A percentile compares a stretch with the other conserved stretches of the same genome.
Evolutionary conservation across 192 early-diverging fungal genomes (phyloP).

Genomic region (Rhizophagus sp.): DNA sequence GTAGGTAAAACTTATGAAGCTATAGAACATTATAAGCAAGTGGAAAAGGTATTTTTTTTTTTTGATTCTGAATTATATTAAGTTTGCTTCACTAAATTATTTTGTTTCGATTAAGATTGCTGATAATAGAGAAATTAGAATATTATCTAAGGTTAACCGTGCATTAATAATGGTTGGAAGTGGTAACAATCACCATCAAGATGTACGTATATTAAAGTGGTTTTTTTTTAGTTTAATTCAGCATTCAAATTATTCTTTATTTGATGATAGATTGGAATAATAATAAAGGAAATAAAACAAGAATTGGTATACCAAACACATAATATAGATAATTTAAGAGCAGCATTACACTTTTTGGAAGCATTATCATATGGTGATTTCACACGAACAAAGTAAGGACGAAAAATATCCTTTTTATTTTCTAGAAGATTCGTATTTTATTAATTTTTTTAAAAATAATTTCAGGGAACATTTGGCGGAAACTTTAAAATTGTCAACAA

Average conservation of each 20-base stretch:
- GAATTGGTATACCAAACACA: slow-evolving; percentile 32
- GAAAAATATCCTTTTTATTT: not conserved
- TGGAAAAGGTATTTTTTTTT: slow-evolving; percentile 18
- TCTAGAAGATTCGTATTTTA: not conserved
- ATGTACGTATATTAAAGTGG: not conserved
- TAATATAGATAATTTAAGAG: slow-evolving; percentile 27
- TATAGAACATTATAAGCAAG: not conserved
- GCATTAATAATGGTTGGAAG: slow-evolving; percentile 13
- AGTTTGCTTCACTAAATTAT: not conserved
- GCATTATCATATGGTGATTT: slow-evolving; percentile 18
- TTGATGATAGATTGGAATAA: not conserved
- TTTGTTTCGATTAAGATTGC: not conserved
- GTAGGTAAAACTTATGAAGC: slow-evolving; percentile 22
- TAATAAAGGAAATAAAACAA: slow-evolving; percentile 27
- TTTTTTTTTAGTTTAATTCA: not conserved
- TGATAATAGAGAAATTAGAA: not conserved
- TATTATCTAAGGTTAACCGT: slow-evolving; percentile 16
- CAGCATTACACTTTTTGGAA: slow-evolving; percentile 9
- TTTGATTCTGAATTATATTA: not conserved
- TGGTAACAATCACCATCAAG: not conserved
- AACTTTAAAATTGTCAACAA: slow-evolving; percentile 37
- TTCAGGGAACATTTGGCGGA: slow-evolving; percentile 46
- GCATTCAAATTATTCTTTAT: not conserved
- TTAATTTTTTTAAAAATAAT: not conserved
- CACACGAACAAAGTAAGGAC: slow-evolving; percentile 1